Evolutionary conservation across 306 rosid genomes (phyloP), one percentile per base, ranked within the genome.

Genomic region (Pyrus pyrifolia): DNA sequence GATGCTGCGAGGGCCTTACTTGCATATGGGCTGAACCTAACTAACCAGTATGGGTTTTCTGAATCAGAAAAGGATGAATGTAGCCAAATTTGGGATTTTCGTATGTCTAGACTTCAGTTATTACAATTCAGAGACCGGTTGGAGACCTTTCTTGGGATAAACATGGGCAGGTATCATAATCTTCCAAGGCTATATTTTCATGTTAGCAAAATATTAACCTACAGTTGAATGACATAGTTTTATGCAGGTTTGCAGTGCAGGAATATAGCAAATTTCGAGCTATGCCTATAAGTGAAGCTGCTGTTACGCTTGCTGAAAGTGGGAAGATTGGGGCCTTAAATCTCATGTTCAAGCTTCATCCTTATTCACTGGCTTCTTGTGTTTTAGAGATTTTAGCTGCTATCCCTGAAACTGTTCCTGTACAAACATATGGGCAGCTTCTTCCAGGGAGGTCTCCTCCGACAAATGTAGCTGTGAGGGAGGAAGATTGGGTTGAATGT

Each of bases 401-500:
- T 78, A 92, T 95, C 71, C 99, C 99, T 4, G 99, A 95, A 85
- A 95, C 99, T 17, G 87, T 92, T 85, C 91, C 99, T 19, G 88
- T 88, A 71, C 93, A 87, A 84, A 92, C 88, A 60, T 95, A 95
- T 78, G 84, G 89, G 74, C 99, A 92, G 87, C 97, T 95, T 87
- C 97, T 95, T 79, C 99, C 97, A 55, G 99, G 99, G 57, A 89
- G 83, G 78, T 88, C 86, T 80, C 95, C 97, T 68, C 96, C 99
- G 57, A 77, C 90, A 75, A 86, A 76, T 83, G 78, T 86, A 72
- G 92, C 87, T 55, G 89, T 91, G 82, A 92, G 99, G 89, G 91
- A 88, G 72, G 90, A 89, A 72, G 99, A 95, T 86, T 95, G 99
- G 99, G 99, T 95, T 87, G 99, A 95, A 89, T 92, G 99, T 73